Evolutionary conservation across 2,329 filamentous ascomycete genomes (phyloP).

Genomic region (Pseudogymnoascus verrucosus): DNA sequence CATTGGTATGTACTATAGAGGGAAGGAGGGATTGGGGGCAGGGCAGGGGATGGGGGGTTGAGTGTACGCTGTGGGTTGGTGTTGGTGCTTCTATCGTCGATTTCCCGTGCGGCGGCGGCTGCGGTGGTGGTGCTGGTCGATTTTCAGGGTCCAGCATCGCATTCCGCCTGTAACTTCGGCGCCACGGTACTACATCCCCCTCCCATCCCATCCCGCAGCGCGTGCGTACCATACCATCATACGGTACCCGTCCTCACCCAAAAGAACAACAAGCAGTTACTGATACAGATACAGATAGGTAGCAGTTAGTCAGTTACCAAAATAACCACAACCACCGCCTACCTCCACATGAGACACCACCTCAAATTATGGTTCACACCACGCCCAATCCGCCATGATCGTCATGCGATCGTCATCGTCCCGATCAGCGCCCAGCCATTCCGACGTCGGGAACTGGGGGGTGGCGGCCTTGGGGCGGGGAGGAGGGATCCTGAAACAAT

Average conservation of each 20-base stretch:
- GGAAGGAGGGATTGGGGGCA: no score
- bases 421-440: background rate
- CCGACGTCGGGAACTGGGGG: background rate
- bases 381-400: background rate
- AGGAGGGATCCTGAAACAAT: background rate
- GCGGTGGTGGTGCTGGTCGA: background rate
- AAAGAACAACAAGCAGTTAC: no score
- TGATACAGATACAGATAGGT: no score
- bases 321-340: background rate
- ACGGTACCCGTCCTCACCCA: no score
- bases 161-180: background rate
- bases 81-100: background rate
- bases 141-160: background rate
- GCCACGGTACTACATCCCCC: background rate
- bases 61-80: no score
- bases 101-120: background rate
- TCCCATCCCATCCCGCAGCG: background rate
- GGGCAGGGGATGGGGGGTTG: background rate
- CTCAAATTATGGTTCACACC: background rate
- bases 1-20: no score
- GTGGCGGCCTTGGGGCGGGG: background rate
- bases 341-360: background rate
- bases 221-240: no score
- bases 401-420: background rate
- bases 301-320: no score